phyloP scores from a whole-genome alignment of 2,329 filamentous ascomycete genomes.

The Bretziella fagacearum region DNA sequence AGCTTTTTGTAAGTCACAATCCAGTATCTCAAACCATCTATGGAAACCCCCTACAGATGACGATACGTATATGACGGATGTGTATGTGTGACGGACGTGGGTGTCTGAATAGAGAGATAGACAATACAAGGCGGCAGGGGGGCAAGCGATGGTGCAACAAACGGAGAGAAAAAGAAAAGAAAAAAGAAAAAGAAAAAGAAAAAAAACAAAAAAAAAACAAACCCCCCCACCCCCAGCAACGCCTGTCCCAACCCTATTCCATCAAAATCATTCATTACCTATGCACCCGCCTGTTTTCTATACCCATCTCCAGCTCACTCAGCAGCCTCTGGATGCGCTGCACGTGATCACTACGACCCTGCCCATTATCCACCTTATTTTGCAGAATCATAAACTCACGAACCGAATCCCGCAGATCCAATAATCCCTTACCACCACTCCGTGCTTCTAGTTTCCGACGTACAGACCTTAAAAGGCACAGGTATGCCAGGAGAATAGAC shows the following conservation, averaged over 20 bases:
- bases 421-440: slow-evolving; percentile 28
- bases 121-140: no score
- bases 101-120: no score
- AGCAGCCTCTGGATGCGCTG: slow-evolving; percentile 23
- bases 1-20: no score
- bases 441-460: slow-evolving; percentile 27
- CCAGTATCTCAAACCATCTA: no score
- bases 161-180: no score
- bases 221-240: no score
- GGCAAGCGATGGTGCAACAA: no score
- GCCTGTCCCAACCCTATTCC: background rate
- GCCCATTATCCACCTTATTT: slow-evolving; percentile 31
- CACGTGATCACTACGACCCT: slow-evolving; percentile 20
- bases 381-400: slow-evolving; percentile 38
- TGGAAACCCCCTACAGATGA: no score
- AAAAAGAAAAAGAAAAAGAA: no score
- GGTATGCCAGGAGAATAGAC: slow-evolving; percentile 64
- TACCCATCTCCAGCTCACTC: slow-evolving; percentile 20
- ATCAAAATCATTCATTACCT: background rate
- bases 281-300: slow-evolving; percentile 1
- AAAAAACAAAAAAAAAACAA: background rate
- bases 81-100: no score
- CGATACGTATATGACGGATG: no score
- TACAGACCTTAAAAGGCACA: slow-evolving; percentile 42
- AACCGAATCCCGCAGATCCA: slow-evolving; percentile 33